Base-by-base conservation (phyloP, 2,329 filamentous ascomycete species). In the Chlorencoelia australis region DNA sequence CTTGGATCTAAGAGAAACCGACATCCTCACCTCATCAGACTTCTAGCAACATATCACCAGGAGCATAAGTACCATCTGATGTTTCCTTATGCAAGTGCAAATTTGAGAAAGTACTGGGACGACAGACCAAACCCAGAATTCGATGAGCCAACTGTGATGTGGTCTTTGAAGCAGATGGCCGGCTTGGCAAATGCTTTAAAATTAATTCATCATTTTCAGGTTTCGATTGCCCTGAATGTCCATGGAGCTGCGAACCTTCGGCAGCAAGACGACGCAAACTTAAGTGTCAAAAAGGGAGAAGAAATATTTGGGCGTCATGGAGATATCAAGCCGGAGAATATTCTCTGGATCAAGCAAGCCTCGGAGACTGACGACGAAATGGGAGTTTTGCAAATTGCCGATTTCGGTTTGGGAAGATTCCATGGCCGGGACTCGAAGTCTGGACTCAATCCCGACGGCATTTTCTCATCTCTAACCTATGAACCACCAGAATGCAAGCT, bases 401-500 rank as follows among this genome's bases (percentile, higher is more conserved):
- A 49, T 22, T 49, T 49, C 25, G 48, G 48, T 1, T 18, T 48
- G 2, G 42, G 50, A 3, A 50, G 53, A 9, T 53, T 63, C 7
- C 59, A 62, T 34, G 44, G 54, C 5, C 43, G 48, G 32, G 47
- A 53, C 2, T 57, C 57, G 1, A 45, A 52, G 15, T 60, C 57
- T 0, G 41, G 45, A 11, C 42, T 53, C 4, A 14, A 47, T 9
- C 43, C 48, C 1, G 37, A 33, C 5, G 48, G 17, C 3, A 24
- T 45, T 1, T 7, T 5, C 13, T 33, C 27, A 7, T 48, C 55
- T 0, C 53, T 52, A 6, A 61, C 61, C 0, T 66, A 64, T 17
- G 53, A 52, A n/a, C 58, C 62, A 1, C 63, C 63, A 5, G 63
- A 65, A 15, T 53, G 54, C 18, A 52, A 55, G 4, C 13, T 59